Evolutionary conservation across 768 basidiomycete species (phyloP), one percentile per base, ranked within the genome.

Genomic region (Nidularia sp.): DNA sequence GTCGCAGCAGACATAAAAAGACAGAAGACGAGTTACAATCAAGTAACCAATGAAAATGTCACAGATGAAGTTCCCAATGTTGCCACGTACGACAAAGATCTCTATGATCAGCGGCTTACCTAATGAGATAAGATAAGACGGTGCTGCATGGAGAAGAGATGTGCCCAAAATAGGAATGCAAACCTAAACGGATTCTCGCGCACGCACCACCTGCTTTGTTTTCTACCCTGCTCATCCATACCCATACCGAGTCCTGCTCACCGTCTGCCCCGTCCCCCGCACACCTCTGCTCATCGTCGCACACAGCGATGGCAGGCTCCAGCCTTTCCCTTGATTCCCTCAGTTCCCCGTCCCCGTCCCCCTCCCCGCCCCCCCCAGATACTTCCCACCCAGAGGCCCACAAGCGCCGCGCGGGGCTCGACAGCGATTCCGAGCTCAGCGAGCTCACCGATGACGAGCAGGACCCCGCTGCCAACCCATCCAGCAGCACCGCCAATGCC

Each of bases 371-470:
- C 9, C 73, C 73, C 41, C 54, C 55, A 15, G n/a, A n/a, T n/a
- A n/a, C n/a, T n/a, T n/a, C n/a, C n/a, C n/a, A 54, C 45, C 48
- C 53, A 49, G 48, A 50, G 56, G 52, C 45, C 55, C 50, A 39
- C 34, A 36, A 45, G 51, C 51, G 53, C 56, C 57, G 33, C 55
- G 36, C 62, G 29, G 51, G 63, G 53, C 62, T 85, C 55, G 81
- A 84, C 70, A 75, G 67, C 34, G 87, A 81, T 66, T 90, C 88
- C 5, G 89, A 90, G 70, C 80, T 91, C 53, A 90, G 88, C 42
- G 89, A 89, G 64, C 81, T 91, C 64, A 90, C 88, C 12, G 88
- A 91, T 62, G 88, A 90, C 62, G 88, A 90, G 58, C 80, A 85
- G 58, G 85, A 86, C 9, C 52, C 59, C 12, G 56, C 53, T 2